These are phyloP conservation scores for Helotiales sp. DNA, from an alignment of 2,329 filamentous ascomycete genomes.

Conservation along the genomic window DNA sequence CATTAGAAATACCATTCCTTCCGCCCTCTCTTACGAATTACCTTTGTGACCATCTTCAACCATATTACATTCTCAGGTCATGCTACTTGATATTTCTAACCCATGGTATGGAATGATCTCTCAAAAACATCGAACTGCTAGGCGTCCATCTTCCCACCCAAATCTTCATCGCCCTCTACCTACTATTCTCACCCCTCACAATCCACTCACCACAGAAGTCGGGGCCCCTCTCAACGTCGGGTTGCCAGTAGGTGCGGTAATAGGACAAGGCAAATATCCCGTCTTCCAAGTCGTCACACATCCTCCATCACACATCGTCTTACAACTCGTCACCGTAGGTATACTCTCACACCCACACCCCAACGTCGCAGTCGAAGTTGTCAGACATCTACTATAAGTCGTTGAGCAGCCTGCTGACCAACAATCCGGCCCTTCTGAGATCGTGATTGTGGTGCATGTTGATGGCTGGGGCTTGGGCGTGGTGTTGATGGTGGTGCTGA, in stretches of 20 bases:
- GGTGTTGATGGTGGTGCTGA: neutral
- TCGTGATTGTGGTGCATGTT: conserved; percentile 16
- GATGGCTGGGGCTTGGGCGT: conserved; percentile 1
- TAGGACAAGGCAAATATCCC: conserved; percentile 20
- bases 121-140: too few species aligned
- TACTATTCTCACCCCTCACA: too few species aligned
- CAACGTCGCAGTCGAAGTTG: conserved; percentile 5
- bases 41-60: too few species aligned
- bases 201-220: neutral
- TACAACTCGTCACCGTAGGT: conserved; percentile 16
- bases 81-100: too few species aligned
- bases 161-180: too few species aligned
- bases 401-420: neutral
- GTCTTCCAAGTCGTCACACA: conserved; percentile 20
- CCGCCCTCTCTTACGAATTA: too few species aligned
- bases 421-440: conserved; percentile 15
- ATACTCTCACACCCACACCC: conserved; percentile 20
- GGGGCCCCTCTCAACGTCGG: neutral
- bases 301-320: conserved; percentile 15
- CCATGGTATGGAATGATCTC: too few species aligned
- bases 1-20: too few species aligned
- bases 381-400: conserved; percentile 9
- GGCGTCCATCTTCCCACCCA: too few species aligned
- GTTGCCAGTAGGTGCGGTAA: neutral
- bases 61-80: too few species aligned